Evolutionary conservation across 176 grass and related monocot genomes (phyloP).

Genomic region (Oryza punctata): DNA sequence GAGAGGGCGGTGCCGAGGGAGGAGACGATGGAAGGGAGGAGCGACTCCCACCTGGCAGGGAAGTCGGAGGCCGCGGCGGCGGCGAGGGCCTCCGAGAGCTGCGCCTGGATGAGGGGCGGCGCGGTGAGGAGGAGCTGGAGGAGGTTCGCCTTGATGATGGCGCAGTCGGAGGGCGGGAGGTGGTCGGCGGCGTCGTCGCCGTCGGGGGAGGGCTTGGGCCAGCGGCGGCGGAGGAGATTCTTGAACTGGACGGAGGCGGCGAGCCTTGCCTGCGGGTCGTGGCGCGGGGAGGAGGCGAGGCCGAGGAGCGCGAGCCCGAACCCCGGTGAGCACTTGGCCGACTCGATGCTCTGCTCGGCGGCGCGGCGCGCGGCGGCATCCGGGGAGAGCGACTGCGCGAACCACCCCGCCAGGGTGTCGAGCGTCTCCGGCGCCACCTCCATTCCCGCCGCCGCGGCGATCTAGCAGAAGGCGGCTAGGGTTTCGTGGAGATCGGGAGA

Average conservation of each 20-base stretch:
- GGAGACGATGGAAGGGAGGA: slow-evolving; percentile 76
- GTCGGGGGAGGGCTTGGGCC: slow-evolving; percentile 51
- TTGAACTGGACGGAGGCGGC: slow-evolving; percentile 82
- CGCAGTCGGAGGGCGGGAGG: slow-evolving; percentile 64
- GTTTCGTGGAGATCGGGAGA: slow-evolving; percentile 37
- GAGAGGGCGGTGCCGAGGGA: slow-evolving; percentile 57
- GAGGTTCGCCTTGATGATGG: slow-evolving; percentile 69
- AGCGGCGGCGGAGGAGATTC: slow-evolving; percentile 75
- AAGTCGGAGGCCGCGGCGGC: slow-evolving; percentile 72
- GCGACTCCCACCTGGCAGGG: slow-evolving; percentile 72
- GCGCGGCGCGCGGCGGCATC: slow-evolving; percentile 66
- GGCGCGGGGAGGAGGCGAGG: slow-evolving; percentile 55
- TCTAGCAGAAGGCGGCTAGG: slow-evolving; percentile 27
- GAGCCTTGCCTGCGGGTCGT: slow-evolving; percentile 64
- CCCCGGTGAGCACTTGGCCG: slow-evolving; percentile 44
- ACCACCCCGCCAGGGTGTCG: slow-evolving; percentile 73
- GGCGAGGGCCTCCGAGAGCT: slow-evolving; percentile 78
- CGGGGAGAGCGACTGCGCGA: slow-evolving; percentile 72
- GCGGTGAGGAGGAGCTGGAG: slow-evolving; percentile 78
- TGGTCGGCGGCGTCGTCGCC: slow-evolving; percentile 30
- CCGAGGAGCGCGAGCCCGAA: slow-evolving; percentile 76
- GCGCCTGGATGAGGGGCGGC: slow-evolving; percentile 73
- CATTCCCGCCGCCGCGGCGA: slow-evolving; percentile 44
- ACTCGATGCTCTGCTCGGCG: slow-evolving; percentile 67
- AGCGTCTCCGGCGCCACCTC: slow-evolving; percentile 83